Evolutionary conservation across 345 rosid species (phyloP), one percentile per base, ranked within the genome.

Genomic region (Cardamine resedifolia): DNA sequence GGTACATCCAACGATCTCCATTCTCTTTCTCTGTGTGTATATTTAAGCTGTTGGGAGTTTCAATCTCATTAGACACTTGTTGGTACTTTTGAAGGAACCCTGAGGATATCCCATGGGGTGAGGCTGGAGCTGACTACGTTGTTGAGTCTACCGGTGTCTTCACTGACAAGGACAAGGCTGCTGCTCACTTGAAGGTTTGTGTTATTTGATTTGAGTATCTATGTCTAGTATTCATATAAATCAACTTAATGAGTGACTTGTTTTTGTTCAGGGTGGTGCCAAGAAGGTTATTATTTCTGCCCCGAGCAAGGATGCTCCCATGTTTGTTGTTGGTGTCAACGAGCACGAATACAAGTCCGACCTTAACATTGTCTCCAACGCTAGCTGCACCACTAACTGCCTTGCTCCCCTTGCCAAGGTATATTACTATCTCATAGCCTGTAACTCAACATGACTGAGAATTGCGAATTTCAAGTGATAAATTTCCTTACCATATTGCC

Each of bases 371-470:
- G 96, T 92, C 52, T 92, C 98, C 77, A 92, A 92, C 75, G 97
- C 96, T 55, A 92, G 98, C 58, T 93, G 98, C 88, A 93, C 97
- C 23, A 90, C 98, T 81, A 90, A 93, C 85, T 93, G 97, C 56
- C 97, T 93, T 66, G 98, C 98, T 64, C 88, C 95, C 68, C 86
- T 93, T 75, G 98, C 98, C 71, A 94, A 94, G 91, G 98, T 88
- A 2, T 3, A 10, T n/a, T n/a, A n/a, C n/a, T 0, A 39, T 1
- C 21, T 55, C 52, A 15, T 3, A 0, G 19, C 34, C 49, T 19
- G 3, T 5, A 11, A 2, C 24, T 20, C 34, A 5, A 0, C 52
- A 15, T 31, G 4, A 41, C 31, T 15, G 1, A 20, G 44, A 38
- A 10, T 60, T 28, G 50, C 2, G 0, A 19, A 30, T 24, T 20